These are phyloP conservation scores for Fusarium sp. DNA, from an alignment of 2,329 filamentous ascomycete species.

Conservation along the genomic window DNA sequence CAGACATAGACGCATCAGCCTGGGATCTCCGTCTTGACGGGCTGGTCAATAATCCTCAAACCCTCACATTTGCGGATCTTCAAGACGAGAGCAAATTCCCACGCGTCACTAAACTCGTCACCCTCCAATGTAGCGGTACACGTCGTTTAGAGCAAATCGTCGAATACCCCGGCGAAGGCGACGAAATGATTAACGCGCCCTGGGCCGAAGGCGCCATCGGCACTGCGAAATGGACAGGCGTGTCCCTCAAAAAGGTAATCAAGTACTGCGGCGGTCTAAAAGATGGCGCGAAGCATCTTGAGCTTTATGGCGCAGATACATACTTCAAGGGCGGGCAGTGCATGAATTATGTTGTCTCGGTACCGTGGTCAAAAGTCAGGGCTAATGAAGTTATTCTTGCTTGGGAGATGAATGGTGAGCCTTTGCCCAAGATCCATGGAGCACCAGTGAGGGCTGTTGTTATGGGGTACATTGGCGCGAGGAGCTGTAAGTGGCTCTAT, in stretches of 20 bases:
- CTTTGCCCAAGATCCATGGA: conserved; percentile 72
- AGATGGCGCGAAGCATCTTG: conserved; percentile 67
- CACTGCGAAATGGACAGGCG: conserved; percentile 70
- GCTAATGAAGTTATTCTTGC: conserved; percentile 72
- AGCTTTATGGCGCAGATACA: conserved; percentile 76
- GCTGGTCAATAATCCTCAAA: conserved; percentile 67
- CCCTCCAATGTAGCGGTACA: conserved; percentile 75
- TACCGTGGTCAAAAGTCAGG: conserved; percentile 75
- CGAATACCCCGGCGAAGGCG: conserved; percentile 73
- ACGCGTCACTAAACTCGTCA: conserved; percentile 66
- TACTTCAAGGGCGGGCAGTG: conserved; percentile 76
- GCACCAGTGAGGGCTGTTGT: conserved; percentile 72
- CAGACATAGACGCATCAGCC: conserved; percentile 67
- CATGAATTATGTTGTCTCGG: conserved; percentile 75
- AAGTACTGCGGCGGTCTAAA: conserved; percentile 73
- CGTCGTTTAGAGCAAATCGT: conserved; percentile 75
- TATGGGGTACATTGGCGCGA: conserved; percentile 73
- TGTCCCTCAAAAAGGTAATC: conserved; percentile 75
- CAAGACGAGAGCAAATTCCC: conserved; percentile 70
- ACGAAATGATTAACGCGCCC: conserved; percentile 65
- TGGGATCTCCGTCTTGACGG: conserved; percentile 68
- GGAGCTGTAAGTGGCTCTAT: conserved; percentile 72
- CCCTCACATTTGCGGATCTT: conserved; percentile 68
- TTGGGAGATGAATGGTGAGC: conserved; percentile 77
- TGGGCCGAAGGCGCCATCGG: conserved; percentile 77